Base-by-base conservation (phyloP, 805 yeast genomes). In the Wickerhamiella australiensis region DNA sequence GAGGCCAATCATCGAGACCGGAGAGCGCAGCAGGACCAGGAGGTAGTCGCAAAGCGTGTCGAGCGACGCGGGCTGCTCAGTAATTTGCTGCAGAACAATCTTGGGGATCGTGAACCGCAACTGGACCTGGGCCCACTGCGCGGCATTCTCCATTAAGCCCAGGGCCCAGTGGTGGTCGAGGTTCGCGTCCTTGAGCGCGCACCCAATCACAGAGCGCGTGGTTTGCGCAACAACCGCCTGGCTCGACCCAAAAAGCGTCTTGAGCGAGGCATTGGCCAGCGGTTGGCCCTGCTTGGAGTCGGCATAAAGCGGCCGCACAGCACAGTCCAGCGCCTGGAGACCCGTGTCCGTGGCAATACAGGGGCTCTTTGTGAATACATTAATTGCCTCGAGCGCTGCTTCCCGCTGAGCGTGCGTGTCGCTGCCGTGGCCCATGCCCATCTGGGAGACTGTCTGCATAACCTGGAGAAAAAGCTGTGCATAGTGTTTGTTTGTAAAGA, bases 101-200 rank as follows among this genome's bases (percentile, higher is more conserved):
- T 76, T 62, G 40, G 85, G 68, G 2, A 82, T 72, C 25, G 78
- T 67, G 66, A 82, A 85, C 54, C 95, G 70, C 55, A 78, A 71
- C 60, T 79, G 95, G 35, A 79, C 92, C 0, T 86, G 96, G 8
- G 85, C 76, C 76, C 88, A 85, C 36, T 76, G 74, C 6, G 87
- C 78, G 51, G 85, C 74, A 53, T 78, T 68, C 54, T 79, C 80
- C 33, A 85, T 65, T 43, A 88, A 67, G 8, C 70, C 63, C 25
- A 73, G 68, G 2, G 76, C 69, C 88, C 88, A 82, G 5, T 55
- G 50, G 37, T 52, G 46, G 7, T 59, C 42, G 15, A 15, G 20
- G 55, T 7, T 50, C 23, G 33, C 75, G 13, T 67, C 62, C 8
- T 78, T 66, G n/a, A 33, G 21, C 5, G 18, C 85, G 68, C 3